These are phyloP conservation scores for Pestalotiopsis sp. DNA, from an alignment of 2,329 filamentous ascomycete species.

Conservation along the genomic window DNA sequence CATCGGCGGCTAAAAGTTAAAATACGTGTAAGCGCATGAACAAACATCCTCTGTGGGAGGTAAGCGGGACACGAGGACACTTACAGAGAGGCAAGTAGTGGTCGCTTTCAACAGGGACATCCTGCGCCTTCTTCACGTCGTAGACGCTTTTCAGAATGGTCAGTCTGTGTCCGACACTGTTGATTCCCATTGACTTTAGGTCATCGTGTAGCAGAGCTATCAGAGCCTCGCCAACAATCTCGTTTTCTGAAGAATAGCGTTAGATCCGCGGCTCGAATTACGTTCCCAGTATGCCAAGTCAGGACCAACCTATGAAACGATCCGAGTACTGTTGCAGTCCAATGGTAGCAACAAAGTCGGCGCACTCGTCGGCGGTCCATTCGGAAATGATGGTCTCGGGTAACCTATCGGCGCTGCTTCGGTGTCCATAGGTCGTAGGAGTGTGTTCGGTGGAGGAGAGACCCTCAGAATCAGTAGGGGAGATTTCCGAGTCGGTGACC, in stretches of 20 bases:
- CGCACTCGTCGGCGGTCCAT: slow-evolving; percentile 86
- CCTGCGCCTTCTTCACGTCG: slow-evolving; percentile 92
- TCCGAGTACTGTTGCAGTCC: slow-evolving; percentile 83
- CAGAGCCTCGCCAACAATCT: slow-evolving; percentile 89
- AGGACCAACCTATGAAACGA: slow-evolving; percentile 74
- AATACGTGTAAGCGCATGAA: slow-evolving; percentile 13
- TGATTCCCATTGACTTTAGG: slow-evolving; percentile 91
- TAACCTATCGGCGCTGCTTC: slow-evolving; percentile 64
- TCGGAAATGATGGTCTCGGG: slow-evolving; percentile 77
- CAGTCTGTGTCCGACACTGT: slow-evolving; percentile 89
- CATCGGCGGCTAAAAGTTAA: slow-evolving; percentile 73
- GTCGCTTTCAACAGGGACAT: slow-evolving; percentile 86
- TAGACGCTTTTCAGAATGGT: slow-evolving; percentile 96
- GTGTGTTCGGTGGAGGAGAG: slow-evolving; percentile 74
- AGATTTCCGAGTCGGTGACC: slow-evolving; percentile 67
- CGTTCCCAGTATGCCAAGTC: not conserved
- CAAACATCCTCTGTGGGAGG: not conserved
- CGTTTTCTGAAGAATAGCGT: slow-evolving; percentile 68
- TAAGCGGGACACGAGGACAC: slow-evolving; percentile 33
- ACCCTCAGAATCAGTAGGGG: slow-evolving; percentile 72
- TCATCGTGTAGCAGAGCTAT: slow-evolving; percentile 90
- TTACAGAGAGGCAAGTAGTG: slow-evolving; percentile 92
- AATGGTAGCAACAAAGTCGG: slow-evolving; percentile 81
- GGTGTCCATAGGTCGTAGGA: slow-evolving; percentile 76
- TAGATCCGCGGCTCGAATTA: not conserved